These are phyloP conservation scores for Ganoderma resinaceum DNA, from an alignment of 1,284 basidiomycete genomes.

Conservation along the genomic window DNA sequence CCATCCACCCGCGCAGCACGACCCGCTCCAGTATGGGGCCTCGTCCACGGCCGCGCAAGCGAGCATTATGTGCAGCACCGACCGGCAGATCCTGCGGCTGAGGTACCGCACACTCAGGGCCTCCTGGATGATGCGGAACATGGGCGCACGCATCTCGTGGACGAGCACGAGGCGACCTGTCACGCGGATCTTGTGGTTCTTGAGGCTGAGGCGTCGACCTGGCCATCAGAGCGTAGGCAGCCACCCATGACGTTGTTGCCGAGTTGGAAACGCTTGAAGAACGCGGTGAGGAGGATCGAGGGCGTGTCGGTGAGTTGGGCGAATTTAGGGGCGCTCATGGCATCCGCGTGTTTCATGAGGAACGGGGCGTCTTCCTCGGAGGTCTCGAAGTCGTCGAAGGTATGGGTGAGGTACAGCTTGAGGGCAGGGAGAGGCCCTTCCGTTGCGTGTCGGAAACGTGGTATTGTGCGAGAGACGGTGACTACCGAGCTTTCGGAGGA, in stretches of 20 bases:
- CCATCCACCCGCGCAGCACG: background rate
- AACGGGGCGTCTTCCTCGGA: background rate
- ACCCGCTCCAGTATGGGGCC: background rate
- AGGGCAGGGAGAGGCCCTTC: background rate
- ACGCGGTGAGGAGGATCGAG: background rate
- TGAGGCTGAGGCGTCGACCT: background rate
- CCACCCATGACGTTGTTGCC: background rate
- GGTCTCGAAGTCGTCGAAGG: background rate
- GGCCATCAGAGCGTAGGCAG: background rate
- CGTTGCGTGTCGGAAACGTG: background rate
- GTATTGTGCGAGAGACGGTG: background rate
- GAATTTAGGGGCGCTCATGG: background rate
- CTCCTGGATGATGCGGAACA: background rate
- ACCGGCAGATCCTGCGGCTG: background rate
- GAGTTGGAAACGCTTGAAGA: background rate
- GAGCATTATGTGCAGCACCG: background rate
- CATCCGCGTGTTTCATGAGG: background rate
- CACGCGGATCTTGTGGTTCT: background rate
- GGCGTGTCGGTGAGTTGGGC: background rate
- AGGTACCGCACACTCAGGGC: background rate
- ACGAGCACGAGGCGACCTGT: background rate
- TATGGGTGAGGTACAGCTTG: background rate
- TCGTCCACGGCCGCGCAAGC: background rate
- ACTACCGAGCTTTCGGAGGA: conserved; percentile 4
- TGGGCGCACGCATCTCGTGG: background rate